Evolutionary conservation across 352 stramenopile genomes (phyloP).

Genomic region (Globisporangium ultimum): DNA sequence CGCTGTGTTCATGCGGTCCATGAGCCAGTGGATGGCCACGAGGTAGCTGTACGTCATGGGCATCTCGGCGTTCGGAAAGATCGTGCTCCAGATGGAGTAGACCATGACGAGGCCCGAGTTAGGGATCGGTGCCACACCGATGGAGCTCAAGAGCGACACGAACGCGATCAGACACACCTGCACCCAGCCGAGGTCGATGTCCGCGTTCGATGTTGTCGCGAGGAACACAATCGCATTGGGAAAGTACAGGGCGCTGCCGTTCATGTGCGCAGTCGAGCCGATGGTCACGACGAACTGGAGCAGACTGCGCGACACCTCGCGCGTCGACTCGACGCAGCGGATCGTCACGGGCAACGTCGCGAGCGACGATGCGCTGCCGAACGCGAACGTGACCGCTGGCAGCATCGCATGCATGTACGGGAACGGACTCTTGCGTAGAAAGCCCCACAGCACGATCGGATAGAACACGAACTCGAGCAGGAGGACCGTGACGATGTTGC

Average conservation of each 20-base stretch:
- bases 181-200: slow-evolving; percentile 38
- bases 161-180: slow-evolving; percentile 57
- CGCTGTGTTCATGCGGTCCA: slow-evolving; percentile 65
- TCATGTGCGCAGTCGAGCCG: slow-evolving; percentile 71
- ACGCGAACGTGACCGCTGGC: slow-evolving; percentile 57
- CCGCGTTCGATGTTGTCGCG: slow-evolving; percentile 36
- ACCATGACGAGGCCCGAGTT: slow-evolving; percentile 71
- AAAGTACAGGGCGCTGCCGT: slow-evolving; percentile 75
- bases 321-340: slow-evolving; percentile 56
- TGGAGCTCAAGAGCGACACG: slow-evolving; percentile 56
- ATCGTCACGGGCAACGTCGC: slow-evolving; percentile 66
- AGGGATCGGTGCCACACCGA: slow-evolving; percentile 61
- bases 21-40: slow-evolving; percentile 68
- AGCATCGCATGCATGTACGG: slow-evolving; percentile 63
- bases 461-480: slow-evolving; percentile 62
- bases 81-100: slow-evolving; percentile 72
- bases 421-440: slow-evolving; percentile 45
- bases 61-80: slow-evolving; percentile 50
- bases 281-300: slow-evolving; percentile 72
- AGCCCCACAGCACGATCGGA: slow-evolving; percentile 43
- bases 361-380: slow-evolving; percentile 64
- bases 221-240: slow-evolving; percentile 66
- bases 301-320: slow-evolving; percentile 51
- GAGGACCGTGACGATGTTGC: slow-evolving; percentile 34
- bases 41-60: slow-evolving; percentile 69